Percentiles rank a stretch among this genome's conserved stretches.
phyloP scores from a whole-genome alignment of 2,329 filamentous ascomycete genomes.

The Fusarium lateritium region DNA sequence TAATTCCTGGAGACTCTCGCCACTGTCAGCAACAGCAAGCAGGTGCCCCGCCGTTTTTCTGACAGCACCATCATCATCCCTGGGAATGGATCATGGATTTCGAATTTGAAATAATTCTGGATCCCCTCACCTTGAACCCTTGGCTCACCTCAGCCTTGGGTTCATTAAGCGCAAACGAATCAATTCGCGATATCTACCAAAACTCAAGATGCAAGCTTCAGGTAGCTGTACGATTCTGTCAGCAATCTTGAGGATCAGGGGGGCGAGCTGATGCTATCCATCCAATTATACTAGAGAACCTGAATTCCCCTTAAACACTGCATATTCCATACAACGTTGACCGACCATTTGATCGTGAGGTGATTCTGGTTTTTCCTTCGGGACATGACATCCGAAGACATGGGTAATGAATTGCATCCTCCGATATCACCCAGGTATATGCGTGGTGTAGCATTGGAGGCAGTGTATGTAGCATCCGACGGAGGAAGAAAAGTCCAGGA shows the following conservation, averaged over 20 bases:
- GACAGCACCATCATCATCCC: slow-evolving; percentile 9
- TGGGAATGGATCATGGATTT: neutral
- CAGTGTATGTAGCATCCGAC: too few species aligned
- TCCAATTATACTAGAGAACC: slow-evolving; percentile 23
- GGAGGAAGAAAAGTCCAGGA: too few species aligned
- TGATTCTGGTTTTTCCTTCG: slow-evolving; percentile 10
- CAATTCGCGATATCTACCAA: slow-evolving; percentile 2
- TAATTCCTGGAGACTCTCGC: slow-evolving; percentile 31
- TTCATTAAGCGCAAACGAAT: slow-evolving; percentile 12
- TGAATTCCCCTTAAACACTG: slow-evolving; percentile 7
- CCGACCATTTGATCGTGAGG: slow-evolving; percentile 9
- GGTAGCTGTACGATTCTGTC: slow-evolving; percentile 18
- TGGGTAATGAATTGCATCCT: slow-evolving; percentile 7
- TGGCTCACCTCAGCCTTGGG: slow-evolving; percentile 32
- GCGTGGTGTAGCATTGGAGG: too few species aligned
- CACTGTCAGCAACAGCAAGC: slow-evolving; percentile 22
- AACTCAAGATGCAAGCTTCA: slow-evolving; percentile 21
- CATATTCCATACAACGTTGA: slow-evolving; percentile 11
- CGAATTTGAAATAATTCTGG: neutral
- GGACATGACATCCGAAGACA: slow-evolving; percentile 27
- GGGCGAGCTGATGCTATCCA: neutral
- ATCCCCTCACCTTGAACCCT: slow-evolving; percentile 13
- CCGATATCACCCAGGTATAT: neutral
- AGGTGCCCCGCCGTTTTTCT: slow-evolving; percentile 25
- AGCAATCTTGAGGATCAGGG: slow-evolving; percentile 9